Conservation (phyloP, 257 asterid genomes). For the Rehmannia glutinosa region DNA sequence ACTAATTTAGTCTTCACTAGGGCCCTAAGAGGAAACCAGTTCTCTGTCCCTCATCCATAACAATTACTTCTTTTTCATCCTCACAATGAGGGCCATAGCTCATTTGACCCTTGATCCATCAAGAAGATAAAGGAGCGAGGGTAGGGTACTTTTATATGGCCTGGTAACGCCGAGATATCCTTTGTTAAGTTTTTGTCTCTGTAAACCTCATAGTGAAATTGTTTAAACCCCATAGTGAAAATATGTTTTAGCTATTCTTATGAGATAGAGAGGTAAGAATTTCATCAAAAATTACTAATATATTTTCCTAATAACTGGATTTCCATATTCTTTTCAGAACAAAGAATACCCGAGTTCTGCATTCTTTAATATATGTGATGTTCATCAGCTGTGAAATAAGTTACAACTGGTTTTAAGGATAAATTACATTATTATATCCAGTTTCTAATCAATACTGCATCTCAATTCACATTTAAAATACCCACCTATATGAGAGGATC, state of each 20-base stretch:
- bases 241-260: background rate
- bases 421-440: background rate
- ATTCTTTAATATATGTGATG: background rate
- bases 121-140: background rate
- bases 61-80: background rate
- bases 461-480: background rate
- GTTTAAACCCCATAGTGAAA: too few species aligned
- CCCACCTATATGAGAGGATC: constrained; percentile 97
- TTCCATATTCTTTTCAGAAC: background rate
- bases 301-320: background rate
- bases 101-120: background rate
- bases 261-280: background rate
- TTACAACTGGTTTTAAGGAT: background rate
- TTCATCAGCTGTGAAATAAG: background rate
- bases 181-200: background rate
- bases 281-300: too few species aligned
- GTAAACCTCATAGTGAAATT: background rate
- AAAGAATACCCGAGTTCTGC: too few species aligned
- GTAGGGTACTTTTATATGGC: background rate
- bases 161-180: background rate
- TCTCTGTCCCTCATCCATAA: background rate
- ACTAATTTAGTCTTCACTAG: background rate
- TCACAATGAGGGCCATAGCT: too few species aligned
- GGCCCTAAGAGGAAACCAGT: background rate
- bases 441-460: background rate